Percentiles rank a stretch among this genome's conserved stretches.
phyloP scores from a whole-genome alignment of 106 monocot species.

The Vanilla planifolia region DNA sequence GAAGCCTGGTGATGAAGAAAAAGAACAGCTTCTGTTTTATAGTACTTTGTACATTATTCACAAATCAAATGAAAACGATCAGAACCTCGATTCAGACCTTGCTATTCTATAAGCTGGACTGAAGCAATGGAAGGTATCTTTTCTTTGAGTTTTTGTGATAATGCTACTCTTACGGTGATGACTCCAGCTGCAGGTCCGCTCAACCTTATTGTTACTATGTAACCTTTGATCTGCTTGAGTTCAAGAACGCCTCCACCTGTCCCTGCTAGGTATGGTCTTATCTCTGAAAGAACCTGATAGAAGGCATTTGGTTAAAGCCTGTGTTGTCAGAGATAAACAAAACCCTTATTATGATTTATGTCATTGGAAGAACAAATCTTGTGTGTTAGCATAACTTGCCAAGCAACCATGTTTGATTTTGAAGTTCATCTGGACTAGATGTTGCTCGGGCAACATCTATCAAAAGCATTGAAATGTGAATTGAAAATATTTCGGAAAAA shows the following conservation, averaged over 20 bases:
- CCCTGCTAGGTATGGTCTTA: slow-evolving; percentile 83
- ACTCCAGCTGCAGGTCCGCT: slow-evolving; percentile 79
- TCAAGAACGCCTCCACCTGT: slow-evolving; percentile 80
- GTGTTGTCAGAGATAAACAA: neutral
- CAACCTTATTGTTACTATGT: slow-evolving; percentile 56
- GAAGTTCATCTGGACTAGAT: no score
- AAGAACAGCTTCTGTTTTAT: neutral
- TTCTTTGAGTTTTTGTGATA: slow-evolving; percentile 81
- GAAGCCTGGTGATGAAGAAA: neutral
- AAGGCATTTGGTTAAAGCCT: slow-evolving; percentile 1
- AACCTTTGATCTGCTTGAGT: slow-evolving; percentile 58
- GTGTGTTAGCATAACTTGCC: no score
- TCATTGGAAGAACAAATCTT: neutral
- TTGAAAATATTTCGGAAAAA: no score
- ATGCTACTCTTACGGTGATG: slow-evolving; percentile 90
- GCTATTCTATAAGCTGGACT: slow-evolving; percentile 64
- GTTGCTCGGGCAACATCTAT: no score
- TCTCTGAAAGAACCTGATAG: slow-evolving; percentile 76
- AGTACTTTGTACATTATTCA: neutral
- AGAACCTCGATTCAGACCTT: neutral
- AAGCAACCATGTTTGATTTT: no score
- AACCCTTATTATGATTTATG: neutral
- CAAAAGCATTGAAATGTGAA: no score
- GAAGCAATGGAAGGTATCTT: slow-evolving; percentile 85
- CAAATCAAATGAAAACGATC: neutral